phyloP scores from a whole-genome alignment of 2,329 filamentous ascomycete genomes.

The Monosporascus sp. region DNA sequence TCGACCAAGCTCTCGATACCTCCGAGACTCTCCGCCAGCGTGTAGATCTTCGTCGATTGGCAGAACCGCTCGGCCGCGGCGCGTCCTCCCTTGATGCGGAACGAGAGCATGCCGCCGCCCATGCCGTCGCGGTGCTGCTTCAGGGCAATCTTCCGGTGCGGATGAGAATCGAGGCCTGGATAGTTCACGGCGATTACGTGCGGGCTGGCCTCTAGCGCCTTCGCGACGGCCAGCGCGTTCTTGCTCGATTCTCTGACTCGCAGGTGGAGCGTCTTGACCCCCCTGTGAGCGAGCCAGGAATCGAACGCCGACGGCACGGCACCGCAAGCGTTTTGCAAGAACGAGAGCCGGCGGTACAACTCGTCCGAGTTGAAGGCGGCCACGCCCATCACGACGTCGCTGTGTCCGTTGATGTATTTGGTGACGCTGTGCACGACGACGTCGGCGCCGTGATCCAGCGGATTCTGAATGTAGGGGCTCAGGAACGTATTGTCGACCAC shows the following conservation, averaged over 20 bases:
- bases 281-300: slow-evolving; percentile 95
- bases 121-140: slow-evolving; percentile 92
- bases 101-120: slow-evolving; percentile 96
- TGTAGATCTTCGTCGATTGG: slow-evolving; percentile 83
- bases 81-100: slow-evolving; percentile 85
- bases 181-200: slow-evolving; percentile 92
- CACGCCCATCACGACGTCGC: slow-evolving; percentile 95
- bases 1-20: slow-evolving; percentile 91
- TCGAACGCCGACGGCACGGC: slow-evolving; percentile 94
- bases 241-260: slow-evolving; percentile 77
- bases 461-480: slow-evolving; percentile 94
- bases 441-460: slow-evolving; percentile 89
- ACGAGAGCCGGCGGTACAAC: slow-evolving; percentile 71
- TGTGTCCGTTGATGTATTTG: slow-evolving; percentile 98
- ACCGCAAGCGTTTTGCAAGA: slow-evolving; percentile 96
- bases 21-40: slow-evolving; percentile 85
- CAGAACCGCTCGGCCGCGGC: slow-evolving; percentile 88
- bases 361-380: slow-evolving; percentile 88
- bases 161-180: slow-evolving; percentile 82
- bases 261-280: slow-evolving; percentile 93
- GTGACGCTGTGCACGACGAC: slow-evolving; percentile 96
- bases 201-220: slow-evolving; percentile 70
- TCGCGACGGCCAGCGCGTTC: slow-evolving; percentile 76
- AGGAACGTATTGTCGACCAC: slow-evolving; percentile 99
- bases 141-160: slow-evolving; percentile 75